Percentiles rank a stretch among this genome's conserved stretches.
Conservation (phyloP, 2,329 filamentous ascomycete species). For the Colletotrichum musicola region DNA sequence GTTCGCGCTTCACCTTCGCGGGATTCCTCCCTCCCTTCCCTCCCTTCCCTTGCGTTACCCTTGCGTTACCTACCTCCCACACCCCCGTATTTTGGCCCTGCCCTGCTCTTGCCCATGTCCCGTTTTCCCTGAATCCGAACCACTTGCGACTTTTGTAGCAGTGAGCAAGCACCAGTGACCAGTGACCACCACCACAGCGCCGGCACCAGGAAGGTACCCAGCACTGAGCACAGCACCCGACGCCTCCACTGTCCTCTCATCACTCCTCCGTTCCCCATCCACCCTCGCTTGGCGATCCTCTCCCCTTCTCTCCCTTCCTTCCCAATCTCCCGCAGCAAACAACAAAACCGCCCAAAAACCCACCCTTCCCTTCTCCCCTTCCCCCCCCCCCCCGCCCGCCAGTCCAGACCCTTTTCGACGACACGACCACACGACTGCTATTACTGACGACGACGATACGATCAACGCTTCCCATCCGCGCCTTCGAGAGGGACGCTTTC, state of each 20-base stretch:
- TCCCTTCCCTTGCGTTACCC: conserved; percentile 6
- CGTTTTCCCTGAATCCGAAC: conserved; percentile 7
- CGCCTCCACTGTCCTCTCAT: conserved; percentile 31
- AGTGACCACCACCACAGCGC: background rate
- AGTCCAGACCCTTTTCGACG: conserved; percentile 21
- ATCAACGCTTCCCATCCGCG: conserved; percentile 12
- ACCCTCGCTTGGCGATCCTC: conserved; percentile 33
- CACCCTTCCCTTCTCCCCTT: conserved; percentile 5
- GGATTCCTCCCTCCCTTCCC: conserved; percentile 22
- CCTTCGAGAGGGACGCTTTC: conserved; percentile 31
- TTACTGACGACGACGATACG: conserved; percentile 28
- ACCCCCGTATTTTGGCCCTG: conserved; percentile 2
- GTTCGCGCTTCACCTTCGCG: conserved; percentile 12
- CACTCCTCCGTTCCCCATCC: conserved; percentile 33
- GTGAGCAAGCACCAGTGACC: background rate
- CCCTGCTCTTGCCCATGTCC: conserved; percentile 5
- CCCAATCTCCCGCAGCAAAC: conserved; percentile 28
- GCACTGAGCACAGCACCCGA: background rate
- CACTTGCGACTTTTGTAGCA: background rate
- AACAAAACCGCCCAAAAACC: conserved; percentile 32
- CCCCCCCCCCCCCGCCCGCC: conserved; percentile 19
- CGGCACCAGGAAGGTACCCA: background rate
- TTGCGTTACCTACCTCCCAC: background rate
- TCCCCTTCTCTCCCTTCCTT: conserved; percentile 34
- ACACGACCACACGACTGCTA: conserved; percentile 6